Evolutionary conservation across 2,329 filamentous ascomycete species (phyloP).

Genomic region (Stachybotrys chlorohalonatus): DNA sequence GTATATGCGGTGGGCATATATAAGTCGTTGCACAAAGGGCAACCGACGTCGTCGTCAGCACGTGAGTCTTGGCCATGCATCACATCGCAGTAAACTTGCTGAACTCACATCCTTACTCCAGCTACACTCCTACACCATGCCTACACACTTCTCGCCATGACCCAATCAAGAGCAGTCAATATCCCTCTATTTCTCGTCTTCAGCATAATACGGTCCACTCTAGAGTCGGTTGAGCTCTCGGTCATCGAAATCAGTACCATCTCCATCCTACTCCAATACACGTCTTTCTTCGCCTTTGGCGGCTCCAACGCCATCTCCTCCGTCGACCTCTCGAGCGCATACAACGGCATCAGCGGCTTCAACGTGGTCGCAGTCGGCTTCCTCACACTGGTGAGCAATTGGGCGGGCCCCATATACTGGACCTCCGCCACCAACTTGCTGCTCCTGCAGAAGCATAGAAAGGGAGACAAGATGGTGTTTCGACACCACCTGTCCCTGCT

Average conservation of each 20-base stretch:
- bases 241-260: slow-evolving; percentile 56
- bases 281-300: slow-evolving; percentile 82
- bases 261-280: slow-evolving; percentile 67
- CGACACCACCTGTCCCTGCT: slow-evolving; percentile 49
- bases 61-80: neutral
- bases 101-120: slow-evolving; percentile 3
- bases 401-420: slow-evolving; percentile 89
- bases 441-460: slow-evolving; percentile 31
- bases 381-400: slow-evolving; percentile 82
- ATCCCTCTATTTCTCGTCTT: slow-evolving; percentile 78
- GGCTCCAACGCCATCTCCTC: slow-evolving; percentile 92
- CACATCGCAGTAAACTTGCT: neutral
- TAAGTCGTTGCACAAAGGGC: slow-evolving; percentile 23
- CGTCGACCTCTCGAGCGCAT: slow-evolving; percentile 89
- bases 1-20: slow-evolving; percentile 29
- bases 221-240: slow-evolving; percentile 38
- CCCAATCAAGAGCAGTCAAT: slow-evolving; percentile 78
- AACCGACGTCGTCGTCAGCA: slow-evolving; percentile 5
- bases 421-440: slow-evolving; percentile 54
- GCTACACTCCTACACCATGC: slow-evolving; percentile 54
- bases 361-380: slow-evolving; percentile 72
- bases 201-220: slow-evolving; percentile 44
- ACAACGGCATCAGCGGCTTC: slow-evolving; percentile 82
- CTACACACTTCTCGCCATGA: slow-evolving; percentile 70
- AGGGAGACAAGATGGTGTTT: slow-evolving; percentile 22